Conservation (phyloP, 2,329 filamentous ascomycete genomes). For the Exophiala aquamarina region DNA sequence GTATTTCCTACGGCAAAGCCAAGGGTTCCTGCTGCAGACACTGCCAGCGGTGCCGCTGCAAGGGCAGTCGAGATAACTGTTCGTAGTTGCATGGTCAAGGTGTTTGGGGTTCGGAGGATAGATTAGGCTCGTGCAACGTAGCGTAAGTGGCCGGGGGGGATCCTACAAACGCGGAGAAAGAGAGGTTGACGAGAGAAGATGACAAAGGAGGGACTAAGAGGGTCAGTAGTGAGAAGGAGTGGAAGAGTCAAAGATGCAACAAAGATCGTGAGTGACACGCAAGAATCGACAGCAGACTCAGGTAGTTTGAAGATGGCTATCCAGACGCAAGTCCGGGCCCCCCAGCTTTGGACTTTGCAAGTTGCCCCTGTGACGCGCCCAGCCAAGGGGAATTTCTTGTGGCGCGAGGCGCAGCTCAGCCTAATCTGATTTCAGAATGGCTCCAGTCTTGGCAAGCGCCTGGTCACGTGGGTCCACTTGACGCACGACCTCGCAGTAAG, state of each 20-base stretch:
- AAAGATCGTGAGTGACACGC: neutral
- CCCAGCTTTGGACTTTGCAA: no score
- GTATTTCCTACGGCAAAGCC: slow-evolving; percentile 69
- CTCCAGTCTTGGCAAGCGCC: no score
- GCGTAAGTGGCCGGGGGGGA: no score
- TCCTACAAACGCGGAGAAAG: neutral
- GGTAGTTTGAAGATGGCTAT: no score
- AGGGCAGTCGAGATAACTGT: slow-evolving; percentile 41
- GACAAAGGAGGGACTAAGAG: neutral
- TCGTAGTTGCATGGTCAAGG: slow-evolving; percentile 46
- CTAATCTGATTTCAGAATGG: no score
- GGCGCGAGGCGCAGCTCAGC: no score
- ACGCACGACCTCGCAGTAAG: no score
- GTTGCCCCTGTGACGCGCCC: no score
- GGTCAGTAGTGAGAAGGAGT: neutral
- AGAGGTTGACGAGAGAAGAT: neutral
- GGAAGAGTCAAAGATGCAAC: neutral
- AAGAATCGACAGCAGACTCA: no score
- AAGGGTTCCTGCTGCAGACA: slow-evolving; percentile 55
- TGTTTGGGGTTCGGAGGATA: slow-evolving; percentile 5
- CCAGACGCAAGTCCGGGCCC: no score
- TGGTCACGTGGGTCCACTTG: no score
- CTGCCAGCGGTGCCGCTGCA: slow-evolving; percentile 47
- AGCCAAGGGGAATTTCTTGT: no score
- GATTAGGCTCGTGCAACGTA: neutral